A percentile compares a stretch with the other conserved stretches of the same genome.
Conservation (phyloP, 768 basidiomycete genomes). For the Trametes cingulata region DNA sequence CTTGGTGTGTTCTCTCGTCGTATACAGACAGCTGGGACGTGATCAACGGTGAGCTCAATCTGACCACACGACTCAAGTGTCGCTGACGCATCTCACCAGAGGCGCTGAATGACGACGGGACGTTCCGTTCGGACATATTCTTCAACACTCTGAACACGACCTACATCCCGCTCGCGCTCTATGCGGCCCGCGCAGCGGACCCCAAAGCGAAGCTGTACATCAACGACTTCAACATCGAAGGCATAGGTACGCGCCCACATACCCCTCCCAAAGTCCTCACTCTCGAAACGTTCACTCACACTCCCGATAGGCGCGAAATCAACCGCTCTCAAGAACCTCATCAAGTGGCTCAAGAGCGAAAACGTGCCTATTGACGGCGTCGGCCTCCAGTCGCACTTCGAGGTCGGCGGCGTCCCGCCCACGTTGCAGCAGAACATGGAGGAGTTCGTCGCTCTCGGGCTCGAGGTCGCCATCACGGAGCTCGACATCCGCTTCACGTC, state of each 20-base stretch:
- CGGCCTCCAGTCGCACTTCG: conserved; percentile 59
- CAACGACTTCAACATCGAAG: conserved; percentile 39
- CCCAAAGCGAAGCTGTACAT: conserved; percentile 58
- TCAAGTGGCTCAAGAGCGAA: conserved; percentile 44
- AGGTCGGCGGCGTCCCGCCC: conserved; percentile 55
- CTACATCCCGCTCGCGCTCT: conserved; percentile 52
- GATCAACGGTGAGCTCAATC: conserved; percentile 41
- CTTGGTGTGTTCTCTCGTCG: not conserved
- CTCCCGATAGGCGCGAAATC: conserved; percentile 45
- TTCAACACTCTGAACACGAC: conserved; percentile 47
- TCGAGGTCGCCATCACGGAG: conserved; percentile 70
- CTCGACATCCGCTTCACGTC: conserved; percentile 59
- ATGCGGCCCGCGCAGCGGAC: conserved; percentile 54
- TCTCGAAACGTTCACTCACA: not conserved
- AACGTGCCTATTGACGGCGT: conserved; percentile 60
- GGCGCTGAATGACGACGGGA: conserved; percentile 61
- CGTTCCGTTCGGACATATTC: conserved; percentile 52
- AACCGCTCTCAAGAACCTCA: conserved; percentile 53
- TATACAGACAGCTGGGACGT: conserved; percentile 51
- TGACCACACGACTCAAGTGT: not conserved
- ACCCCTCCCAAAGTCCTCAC: not conserved
- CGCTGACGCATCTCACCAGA: conserved; percentile 24
- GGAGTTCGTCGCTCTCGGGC: conserved; percentile 55
- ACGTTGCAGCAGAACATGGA: conserved; percentile 48
- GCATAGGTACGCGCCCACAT: conserved; percentile 21